Evolutionary conservation across 2,329 filamentous ascomycete species (phyloP), one percentile per base, ranked within the genome.

Genomic region (Hypocreales sp.): DNA sequence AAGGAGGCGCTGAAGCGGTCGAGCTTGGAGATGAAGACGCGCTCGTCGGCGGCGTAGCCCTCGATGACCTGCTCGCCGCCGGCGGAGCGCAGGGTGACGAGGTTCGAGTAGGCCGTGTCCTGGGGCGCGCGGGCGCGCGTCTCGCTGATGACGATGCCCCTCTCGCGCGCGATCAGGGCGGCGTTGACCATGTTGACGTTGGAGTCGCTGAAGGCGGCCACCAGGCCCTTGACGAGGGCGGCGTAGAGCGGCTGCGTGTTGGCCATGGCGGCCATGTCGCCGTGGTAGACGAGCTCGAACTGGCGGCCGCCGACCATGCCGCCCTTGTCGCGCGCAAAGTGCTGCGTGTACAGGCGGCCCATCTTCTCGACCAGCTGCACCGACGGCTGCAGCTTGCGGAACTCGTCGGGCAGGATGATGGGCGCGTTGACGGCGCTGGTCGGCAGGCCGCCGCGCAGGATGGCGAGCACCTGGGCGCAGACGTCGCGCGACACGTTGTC

Each of bases 181-280:
- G 80, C 80, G 42, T 90, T 87, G 39, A 90, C 80, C 33, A 90
- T 83, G 53, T 86, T 87, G 40, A 86, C 74, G 20, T 76, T 72
- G 0, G 64, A 58, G 31, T 73, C 71, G 30, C 69, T 77, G 37
- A 87, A 78, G 2, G 72, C 69, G 1, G 67, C 64, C 6, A 80
- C 64, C 0, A 90, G 62, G 0, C 81, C 81, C 46, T 84, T 86
- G 37, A 87, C 70, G 1, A 87, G 56, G 0, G 80, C 80, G 0
- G 81, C 79, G 36, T 81, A 82, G 3, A 90, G 62, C 0, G 81
- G 81, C 26, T 80, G 74, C 2, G 80, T 87, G 38, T 80, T 86
- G 34, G 67, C 67, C 34, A 84, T 66, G 11, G 56, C 60, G 0
- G 79, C 73, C 14, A 90, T 56, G 29, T 81, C 73, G 27, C 81